Evolutionary conservation across 1,284 basidiomycete genomes (phyloP), one percentile per base, ranked within the genome.

Genomic region (Rhodotorula glutinis): DNA sequence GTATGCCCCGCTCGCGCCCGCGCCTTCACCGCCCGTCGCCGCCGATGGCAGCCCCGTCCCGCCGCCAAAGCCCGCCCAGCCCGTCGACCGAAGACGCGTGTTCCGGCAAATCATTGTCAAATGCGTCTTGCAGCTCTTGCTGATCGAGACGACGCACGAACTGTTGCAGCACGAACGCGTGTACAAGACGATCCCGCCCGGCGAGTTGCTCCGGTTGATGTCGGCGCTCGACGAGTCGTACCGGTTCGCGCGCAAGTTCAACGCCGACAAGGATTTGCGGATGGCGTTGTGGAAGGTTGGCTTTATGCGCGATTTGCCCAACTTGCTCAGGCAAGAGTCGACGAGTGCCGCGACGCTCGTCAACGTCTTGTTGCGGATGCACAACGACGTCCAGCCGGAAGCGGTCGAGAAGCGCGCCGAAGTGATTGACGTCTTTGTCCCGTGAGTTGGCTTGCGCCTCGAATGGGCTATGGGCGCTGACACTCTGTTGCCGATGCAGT

Each of bases 61-160:
- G 40, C 57, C 66, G 13, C 58, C 65, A 1, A 66, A 67, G n/a
- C 53, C 66, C 21, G 62, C 56, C 5, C 65, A 82, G 82, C 55
- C 82, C 79, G 67, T 87, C 87, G 67, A 80, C 80, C 69, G 96
- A 65, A 87, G 92, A 29, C 86, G 90, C 46, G 87, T 92, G 61
- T 99, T 99, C 86, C 92, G 94, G 78, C 95, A 98, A 80, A 98
- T 99, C 79, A 98, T 99, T 73, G 93, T 98, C 75, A 98, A 98
- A 88, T 99, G 96, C 79, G 96, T 99, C 38, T 85, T 99, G 43
- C 96, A 99, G 77, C 82, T 99, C 25, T 83, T 98, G 61, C 85
- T 99, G 53, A 98, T 99, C 75, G 96, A 99, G 81, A 98, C 92
- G 25, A 95, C 93, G 11, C 92, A 95, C 77, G 96, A 98, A 75